phyloP scores from a whole-genome alignment of 148 eudicot species.

The Rhododendron simsii region DNA sequence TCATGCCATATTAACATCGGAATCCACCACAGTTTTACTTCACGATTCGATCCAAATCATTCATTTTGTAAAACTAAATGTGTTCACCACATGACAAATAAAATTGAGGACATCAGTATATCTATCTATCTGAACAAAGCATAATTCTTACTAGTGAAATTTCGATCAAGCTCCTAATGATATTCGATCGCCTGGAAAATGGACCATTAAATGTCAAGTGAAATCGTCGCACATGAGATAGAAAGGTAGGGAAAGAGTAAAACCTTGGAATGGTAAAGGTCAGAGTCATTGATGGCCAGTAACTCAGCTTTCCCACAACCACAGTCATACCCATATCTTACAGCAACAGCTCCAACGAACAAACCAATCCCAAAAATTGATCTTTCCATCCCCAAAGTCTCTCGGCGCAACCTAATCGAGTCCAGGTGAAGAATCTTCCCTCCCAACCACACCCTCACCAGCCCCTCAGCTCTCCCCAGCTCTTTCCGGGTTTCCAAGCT shows the following conservation, averaged over 20 bases:
- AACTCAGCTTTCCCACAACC: slow-evolving; percentile 75
- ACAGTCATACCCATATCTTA: slow-evolving; percentile 73
- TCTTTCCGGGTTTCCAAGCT: slow-evolving; percentile 44
- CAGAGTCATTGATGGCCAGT: slow-evolving; percentile 92
- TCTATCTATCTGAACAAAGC: too few relatives aligned
- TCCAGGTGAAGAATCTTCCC: slow-evolving; percentile 87
- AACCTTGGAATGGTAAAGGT: slow-evolving; percentile 90
- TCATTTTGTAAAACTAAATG: too few relatives aligned
- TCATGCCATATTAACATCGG: too few relatives aligned
- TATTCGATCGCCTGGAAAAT: too few relatives aligned
- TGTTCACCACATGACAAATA: too few relatives aligned
- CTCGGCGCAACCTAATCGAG: slow-evolving; percentile 59
- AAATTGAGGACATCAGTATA: too few relatives aligned
- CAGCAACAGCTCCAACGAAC: slow-evolving; percentile 86
- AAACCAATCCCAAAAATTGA: slow-evolving; percentile 91
- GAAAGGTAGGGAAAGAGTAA: neutral
- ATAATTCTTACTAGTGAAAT: too few relatives aligned
- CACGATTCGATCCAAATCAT: neutral
- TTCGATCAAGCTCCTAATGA: neutral
- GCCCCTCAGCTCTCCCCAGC: slow-evolving; percentile 78
- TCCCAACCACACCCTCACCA: slow-evolving; percentile 67
- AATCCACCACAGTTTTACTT: neutral
- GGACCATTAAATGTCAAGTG: too few relatives aligned
- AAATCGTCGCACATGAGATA: neutral
- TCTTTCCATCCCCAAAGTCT: slow-evolving; percentile 64